phyloP scores from a whole-genome alignment of 164 flowering plant genomes.

The Stephania japonica region DNA sequence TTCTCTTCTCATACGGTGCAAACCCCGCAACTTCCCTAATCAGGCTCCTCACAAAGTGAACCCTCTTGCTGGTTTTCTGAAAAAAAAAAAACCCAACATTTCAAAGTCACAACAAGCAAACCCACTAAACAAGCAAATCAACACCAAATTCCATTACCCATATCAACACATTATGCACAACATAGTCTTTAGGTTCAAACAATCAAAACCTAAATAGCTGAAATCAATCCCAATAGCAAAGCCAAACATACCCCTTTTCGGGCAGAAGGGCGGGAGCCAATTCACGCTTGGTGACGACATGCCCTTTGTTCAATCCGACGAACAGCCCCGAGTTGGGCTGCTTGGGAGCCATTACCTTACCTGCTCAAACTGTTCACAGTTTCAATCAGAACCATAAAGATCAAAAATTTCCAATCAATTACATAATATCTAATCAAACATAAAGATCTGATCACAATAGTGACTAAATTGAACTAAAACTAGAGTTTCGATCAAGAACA shows the following conservation, averaged over 20 bases:
- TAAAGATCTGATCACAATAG: too few relatives aligned
- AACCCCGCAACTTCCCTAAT: conserved; percentile 46
- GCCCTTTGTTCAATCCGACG: conserved; percentile 39
- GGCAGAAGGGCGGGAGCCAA: conserved; percentile 31
- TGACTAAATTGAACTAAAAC: too few relatives aligned
- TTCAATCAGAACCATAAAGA: background rate
- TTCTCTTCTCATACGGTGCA: conserved; percentile 46
- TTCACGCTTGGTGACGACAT: conserved; percentile 29
- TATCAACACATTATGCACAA: background rate
- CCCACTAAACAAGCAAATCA: background rate
- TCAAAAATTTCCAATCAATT: too few relatives aligned
- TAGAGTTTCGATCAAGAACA: too few relatives aligned
- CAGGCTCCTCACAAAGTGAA: conserved; percentile 26
- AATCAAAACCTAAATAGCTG: too few relatives aligned
- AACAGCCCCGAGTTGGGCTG: conserved; percentile 30
- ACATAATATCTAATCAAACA: too few relatives aligned
- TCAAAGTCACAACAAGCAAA: background rate
- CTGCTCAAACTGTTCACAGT: conserved; percentile 5
- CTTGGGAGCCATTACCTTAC: conserved; percentile 32
- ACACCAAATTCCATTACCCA: background rate
- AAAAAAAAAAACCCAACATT: background rate
- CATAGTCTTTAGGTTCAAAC: background rate
- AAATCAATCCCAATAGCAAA: background rate
- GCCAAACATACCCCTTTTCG: conserved; percentile 29
- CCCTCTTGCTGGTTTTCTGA: conserved; percentile 40